A percentile compares a stretch with the other conserved stretches of the same genome.
Evolutionary conservation across 768 basidiomycete species (phyloP).

Genomic region (Amanita brunnescens): DNA sequence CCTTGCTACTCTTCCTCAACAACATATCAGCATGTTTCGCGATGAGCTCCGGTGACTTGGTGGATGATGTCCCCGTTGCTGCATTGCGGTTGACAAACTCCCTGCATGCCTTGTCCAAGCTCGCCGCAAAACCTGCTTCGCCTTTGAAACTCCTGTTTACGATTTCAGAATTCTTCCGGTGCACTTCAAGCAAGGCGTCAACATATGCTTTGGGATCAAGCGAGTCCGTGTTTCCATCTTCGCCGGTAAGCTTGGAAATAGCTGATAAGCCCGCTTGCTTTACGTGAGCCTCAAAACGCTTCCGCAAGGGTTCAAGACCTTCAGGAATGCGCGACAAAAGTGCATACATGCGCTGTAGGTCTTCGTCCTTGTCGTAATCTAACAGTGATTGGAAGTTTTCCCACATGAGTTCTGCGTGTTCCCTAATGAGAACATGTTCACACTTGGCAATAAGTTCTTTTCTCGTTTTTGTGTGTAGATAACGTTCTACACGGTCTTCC

Average conservation of each 20-base stretch:
- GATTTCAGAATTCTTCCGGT: conserved; percentile 89
- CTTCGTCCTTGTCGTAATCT: conserved; percentile 94
- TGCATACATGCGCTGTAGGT: conserved; percentile 94
- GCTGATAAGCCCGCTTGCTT: conserved; percentile 83
- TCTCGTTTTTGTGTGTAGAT: conserved; percentile 85
- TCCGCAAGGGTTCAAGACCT: conserved; percentile 87
- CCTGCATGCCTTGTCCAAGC: conserved; percentile 93
- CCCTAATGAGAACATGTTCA: conserved; percentile 89
- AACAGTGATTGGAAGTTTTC: conserved; percentile 91
- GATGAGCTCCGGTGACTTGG: conserved; percentile 89
- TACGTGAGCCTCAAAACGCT: conserved; percentile 93
- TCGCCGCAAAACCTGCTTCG: conserved; percentile 92
- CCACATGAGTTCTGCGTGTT: conserved; percentile 86
- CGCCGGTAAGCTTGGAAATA: conserved; percentile 70
- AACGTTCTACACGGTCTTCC: conserved; percentile 92
- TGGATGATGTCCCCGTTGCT: conserved; percentile 80
- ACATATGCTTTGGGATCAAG: conserved; percentile 95
- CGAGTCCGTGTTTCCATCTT: conserved; percentile 54
- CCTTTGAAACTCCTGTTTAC: conserved; percentile 89
- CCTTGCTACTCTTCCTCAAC: conserved; percentile 93
- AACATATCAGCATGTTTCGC: conserved; percentile 93
- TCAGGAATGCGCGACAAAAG: conserved; percentile 88
- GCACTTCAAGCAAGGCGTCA: conserved; percentile 87
- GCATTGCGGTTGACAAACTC: conserved; percentile 95
- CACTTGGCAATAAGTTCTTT: conserved; percentile 82